A percentile compares a stretch with the other conserved stretches of the same genome.
Conservation (phyloP, 352 stramenopile species). For the Globisporangium lucens region DNA sequence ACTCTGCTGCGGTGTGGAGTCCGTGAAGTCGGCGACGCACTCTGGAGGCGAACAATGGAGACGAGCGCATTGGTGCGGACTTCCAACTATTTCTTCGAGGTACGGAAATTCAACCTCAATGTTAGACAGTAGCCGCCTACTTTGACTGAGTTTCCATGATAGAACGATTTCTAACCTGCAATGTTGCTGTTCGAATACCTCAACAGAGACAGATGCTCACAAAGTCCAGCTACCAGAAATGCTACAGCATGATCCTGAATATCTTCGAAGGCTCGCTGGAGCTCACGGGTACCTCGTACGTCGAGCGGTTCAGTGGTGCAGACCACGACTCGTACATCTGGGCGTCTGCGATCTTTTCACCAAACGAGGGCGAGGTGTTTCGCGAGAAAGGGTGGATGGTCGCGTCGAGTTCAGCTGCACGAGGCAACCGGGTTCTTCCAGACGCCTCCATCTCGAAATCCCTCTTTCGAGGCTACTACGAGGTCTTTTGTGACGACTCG, state of each 20-base stretch:
- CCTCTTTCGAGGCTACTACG: constrained; percentile 5
- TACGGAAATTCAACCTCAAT: background rate
- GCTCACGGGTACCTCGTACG: constrained; percentile 4
- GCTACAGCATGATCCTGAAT: constrained; percentile 4
- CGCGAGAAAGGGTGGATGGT: constrained; percentile 14
- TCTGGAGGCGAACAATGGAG: background rate
- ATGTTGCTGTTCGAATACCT: too few relatives aligned
- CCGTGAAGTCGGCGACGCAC: background rate
- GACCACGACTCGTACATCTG: constrained; percentile 4
- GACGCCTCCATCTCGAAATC: background rate
- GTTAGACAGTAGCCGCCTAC: too few relatives aligned
- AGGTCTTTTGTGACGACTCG: constrained; percentile 1
- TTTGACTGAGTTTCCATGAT: too few relatives aligned
- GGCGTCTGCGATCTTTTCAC: constrained; percentile 2
- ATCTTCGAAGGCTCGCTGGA: background rate
- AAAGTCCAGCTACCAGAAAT: constrained; percentile 8
- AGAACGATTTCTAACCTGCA: too few relatives aligned
- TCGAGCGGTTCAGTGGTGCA: background rate
- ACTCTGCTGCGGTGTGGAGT: background rate
- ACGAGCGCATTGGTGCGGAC: constrained; percentile 20
- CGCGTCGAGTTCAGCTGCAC: background rate
- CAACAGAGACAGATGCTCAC: background rate
- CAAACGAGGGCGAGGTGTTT: background rate
- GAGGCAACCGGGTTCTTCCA: too few relatives aligned
- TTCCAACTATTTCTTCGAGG: constrained; percentile 6